These are phyloP conservation scores for Phytopythium litorale DNA, from an alignment of 352 stramenopile species.

Conservation along the genomic window DNA sequence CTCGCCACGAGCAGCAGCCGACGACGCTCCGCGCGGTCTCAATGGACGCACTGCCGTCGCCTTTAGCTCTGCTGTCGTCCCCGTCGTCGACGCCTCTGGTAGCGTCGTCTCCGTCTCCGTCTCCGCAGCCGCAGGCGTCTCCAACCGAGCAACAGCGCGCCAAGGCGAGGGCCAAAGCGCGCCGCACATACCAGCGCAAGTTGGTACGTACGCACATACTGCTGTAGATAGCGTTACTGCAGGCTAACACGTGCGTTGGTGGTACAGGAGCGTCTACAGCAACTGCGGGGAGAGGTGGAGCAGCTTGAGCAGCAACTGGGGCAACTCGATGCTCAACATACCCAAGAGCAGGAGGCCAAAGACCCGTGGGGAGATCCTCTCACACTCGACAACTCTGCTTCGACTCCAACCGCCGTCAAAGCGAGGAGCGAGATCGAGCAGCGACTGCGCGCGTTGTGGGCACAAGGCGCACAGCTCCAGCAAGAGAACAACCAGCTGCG, in stretches of 20 bases:
- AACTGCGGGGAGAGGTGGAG: neutral
- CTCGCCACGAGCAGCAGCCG: too few relatives aligned
- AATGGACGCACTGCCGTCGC: too few relatives aligned
- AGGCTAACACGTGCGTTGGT: neutral
- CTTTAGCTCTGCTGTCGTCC: neutral
- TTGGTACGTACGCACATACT: neutral
- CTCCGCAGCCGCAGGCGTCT: neutral
- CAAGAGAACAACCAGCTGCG: conserved; percentile 2
- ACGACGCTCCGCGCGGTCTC: too few relatives aligned
- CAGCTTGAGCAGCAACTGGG: conserved; percentile 4
- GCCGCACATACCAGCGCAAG: conserved; percentile 7
- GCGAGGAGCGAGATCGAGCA: neutral
- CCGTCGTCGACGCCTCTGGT: neutral
- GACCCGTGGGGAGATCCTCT: too few relatives aligned
- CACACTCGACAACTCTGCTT: too few relatives aligned
- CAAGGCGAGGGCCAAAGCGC: neutral
- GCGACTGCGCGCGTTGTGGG: neutral
- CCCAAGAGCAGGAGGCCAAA: neutral
- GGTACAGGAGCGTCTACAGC: neutral
- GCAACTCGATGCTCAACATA: neutral
- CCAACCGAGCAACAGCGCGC: neutral
- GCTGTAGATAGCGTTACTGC: too few relatives aligned
- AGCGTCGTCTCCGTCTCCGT: neutral
- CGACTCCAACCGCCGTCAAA: neutral
- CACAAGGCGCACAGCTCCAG: neutral